Percentiles rank a stretch among this genome's conserved stretches.
phyloP scores from a whole-genome alignment of 352 stramenopile genomes.

The Pythium monospermum region DNA sequence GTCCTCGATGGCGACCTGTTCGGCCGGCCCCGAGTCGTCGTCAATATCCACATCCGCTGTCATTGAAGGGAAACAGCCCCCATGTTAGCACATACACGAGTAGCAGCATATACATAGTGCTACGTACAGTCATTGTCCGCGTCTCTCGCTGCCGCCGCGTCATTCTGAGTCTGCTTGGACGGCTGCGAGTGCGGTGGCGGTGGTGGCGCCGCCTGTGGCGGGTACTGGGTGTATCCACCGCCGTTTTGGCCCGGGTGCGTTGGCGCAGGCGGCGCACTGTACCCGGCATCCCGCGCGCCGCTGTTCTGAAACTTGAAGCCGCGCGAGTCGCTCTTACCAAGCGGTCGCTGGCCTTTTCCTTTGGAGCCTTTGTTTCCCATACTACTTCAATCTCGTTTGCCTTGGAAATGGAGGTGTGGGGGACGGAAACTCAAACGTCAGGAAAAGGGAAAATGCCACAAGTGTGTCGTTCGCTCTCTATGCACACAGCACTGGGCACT shows the following conservation, averaged over 20 bases:
- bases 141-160: conserved; percentile 9
- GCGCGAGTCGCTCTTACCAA: conserved; percentile 82
- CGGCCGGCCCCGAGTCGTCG: conserved; percentile 71
- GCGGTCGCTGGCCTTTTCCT: conserved; percentile 55
- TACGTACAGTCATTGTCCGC: conserved; percentile 66
- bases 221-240: conserved; percentile 20
- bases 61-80: not conserved
- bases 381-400: conserved; percentile 6
- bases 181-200: conserved; percentile 1
- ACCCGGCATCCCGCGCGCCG: conserved; percentile 52
- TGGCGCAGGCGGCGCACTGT: conserved; percentile 71
- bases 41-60: conserved; percentile 63
- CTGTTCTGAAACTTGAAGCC: conserved; percentile 71
- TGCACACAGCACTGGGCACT: no score
- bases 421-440: no score
- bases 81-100: not conserved
- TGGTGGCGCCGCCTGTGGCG: conserved; percentile 6
- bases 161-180: not conserved
- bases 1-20: conserved; percentile 82
- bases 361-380: conserved; percentile 88
- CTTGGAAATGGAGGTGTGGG: no score
- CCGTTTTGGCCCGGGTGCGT: conserved; percentile 25
- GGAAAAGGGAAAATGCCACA: no score
- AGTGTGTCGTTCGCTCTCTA: no score
- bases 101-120: not conserved